Conservation (phyloP, 2,329 filamentous ascomycete genomes). For the Neurospora sp. region DNA sequence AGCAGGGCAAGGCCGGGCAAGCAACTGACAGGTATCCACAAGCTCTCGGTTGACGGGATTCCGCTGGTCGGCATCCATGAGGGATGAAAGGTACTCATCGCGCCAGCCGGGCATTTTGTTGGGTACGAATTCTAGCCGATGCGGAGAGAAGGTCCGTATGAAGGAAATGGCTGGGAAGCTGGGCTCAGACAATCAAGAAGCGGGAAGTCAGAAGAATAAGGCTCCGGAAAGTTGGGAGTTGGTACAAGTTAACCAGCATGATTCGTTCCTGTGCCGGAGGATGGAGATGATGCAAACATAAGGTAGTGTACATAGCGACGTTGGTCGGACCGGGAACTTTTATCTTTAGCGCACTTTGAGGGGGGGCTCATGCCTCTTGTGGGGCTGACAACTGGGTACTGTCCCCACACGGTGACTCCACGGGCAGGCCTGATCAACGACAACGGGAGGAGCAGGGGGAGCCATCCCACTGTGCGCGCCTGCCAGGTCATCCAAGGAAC, state of each 20-base stretch:
- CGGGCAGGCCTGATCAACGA: background rate
- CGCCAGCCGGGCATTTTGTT: slow-evolving; percentile 57
- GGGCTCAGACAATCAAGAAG: background rate
- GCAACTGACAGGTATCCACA: slow-evolving; percentile 64
- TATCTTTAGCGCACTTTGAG: background rate
- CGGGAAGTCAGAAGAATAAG: background rate
- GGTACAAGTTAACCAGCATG: background rate
- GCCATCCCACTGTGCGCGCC: background rate
- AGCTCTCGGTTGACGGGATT: slow-evolving; percentile 51
- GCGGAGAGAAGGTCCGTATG: background rate
- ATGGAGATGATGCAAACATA: slow-evolving; percentile 3
- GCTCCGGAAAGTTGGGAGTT: background rate
- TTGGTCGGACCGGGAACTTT: background rate
- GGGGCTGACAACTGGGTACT: background rate
- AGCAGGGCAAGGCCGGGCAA: slow-evolving; percentile 3
- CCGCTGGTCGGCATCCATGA: slow-evolving; percentile 63
- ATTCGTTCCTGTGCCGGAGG: background rate
- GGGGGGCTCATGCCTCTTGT: background rate
- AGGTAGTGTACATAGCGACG: background rate
- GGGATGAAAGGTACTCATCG: slow-evolving; percentile 67
- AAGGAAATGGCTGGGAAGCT: background rate
- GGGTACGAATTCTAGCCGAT: background rate
- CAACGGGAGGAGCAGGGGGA: background rate
- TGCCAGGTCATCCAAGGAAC: slow-evolving; percentile 4
- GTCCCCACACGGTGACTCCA: background rate